Conservation (phyloP, 768 basidiomycete genomes). For the Boletus insuetus region DNA sequence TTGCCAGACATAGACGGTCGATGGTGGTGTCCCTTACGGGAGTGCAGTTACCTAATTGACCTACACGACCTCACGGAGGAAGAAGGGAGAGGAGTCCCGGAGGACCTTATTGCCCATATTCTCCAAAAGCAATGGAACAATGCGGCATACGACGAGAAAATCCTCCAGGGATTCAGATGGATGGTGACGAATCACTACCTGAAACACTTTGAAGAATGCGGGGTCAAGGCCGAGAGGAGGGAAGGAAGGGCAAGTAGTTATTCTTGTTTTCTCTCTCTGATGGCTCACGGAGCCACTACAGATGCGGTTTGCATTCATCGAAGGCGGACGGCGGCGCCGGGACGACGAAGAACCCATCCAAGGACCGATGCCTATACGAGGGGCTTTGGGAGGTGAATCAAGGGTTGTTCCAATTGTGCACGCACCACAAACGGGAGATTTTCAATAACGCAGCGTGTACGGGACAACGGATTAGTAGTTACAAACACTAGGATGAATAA, state of each 20-base stretch:
- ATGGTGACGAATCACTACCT: constrained; percentile 29
- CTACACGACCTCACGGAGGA: constrained; percentile 40
- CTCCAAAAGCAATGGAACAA: constrained; percentile 35
- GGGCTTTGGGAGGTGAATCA: constrained; percentile 24
- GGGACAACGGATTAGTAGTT: not conserved
- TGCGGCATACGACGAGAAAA: constrained; percentile 30
- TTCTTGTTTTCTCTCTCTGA: not conserved
- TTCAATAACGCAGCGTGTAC: not conserved
- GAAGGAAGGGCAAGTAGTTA: constrained; percentile 19
- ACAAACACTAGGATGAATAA: not conserved
- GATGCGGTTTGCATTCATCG: constrained; percentile 10
- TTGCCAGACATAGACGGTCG: constrained; percentile 43
- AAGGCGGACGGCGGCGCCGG: constrained; percentile 3
- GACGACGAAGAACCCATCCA: constrained; percentile 3
- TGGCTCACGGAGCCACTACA: constrained; percentile 1
- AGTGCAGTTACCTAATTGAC: constrained; percentile 47
- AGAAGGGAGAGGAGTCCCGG: constrained; percentile 26
- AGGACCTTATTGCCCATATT: constrained; percentile 23
- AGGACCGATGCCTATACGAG: constrained; percentile 24
- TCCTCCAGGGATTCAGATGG: constrained; percentile 20
- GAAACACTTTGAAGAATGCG: constrained; percentile 21
- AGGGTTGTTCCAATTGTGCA: constrained; percentile 27
- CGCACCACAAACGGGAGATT: constrained; percentile 1
- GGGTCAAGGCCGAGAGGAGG: constrained; percentile 13
- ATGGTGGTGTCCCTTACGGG: constrained; percentile 50